phyloP scores from a whole-genome alignment of 306 rosid genomes.

The Herpetospermum pedunculosum region DNA sequence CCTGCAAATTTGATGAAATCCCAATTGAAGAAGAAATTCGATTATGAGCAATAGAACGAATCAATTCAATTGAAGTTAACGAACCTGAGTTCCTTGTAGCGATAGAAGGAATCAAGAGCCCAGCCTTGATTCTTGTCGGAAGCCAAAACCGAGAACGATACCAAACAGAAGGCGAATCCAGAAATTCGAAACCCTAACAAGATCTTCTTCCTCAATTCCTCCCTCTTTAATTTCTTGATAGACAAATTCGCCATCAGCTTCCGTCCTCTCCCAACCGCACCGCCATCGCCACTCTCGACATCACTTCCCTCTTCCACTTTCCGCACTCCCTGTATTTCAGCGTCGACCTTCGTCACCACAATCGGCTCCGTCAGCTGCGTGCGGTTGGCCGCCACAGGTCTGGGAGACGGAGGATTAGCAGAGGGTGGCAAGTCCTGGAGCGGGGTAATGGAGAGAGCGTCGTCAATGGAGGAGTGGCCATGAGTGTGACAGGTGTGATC shows the following conservation, averaged over 20 bases:
- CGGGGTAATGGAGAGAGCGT: conserved; percentile 11
- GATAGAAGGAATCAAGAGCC: conserved; percentile 52
- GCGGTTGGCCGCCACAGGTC: conserved; percentile 21
- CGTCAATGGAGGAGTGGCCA: conserved; percentile 16
- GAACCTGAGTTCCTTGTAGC: conserved; percentile 54
- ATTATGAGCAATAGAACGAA: not conserved
- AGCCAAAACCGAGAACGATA: conserved; percentile 54
- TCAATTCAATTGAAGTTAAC: not conserved
- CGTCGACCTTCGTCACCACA: conserved; percentile 36
- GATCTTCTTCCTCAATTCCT: conserved; percentile 27
- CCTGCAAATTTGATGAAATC: conserved; percentile 28
- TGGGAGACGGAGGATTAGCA: conserved; percentile 14
- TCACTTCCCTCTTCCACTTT: conserved; percentile 8
- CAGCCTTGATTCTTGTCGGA: conserved; percentile 46
- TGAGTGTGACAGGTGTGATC: conserved; percentile 20
- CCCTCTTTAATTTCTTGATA: conserved; percentile 24
- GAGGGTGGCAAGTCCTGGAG: conserved; percentile 1
- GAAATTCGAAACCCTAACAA: conserved; percentile 39
- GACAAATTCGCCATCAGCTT: conserved; percentile 31
- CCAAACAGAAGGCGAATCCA: conserved; percentile 43
- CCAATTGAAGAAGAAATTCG: not conserved
- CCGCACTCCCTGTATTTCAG: conserved; percentile 18
- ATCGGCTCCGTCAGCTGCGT: conserved; percentile 30
- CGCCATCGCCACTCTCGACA: not conserved
- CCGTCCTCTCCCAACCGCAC: conserved; percentile 20